Evolutionary conservation across 768 basidiomycete genomes (phyloP).

Genomic region (Boletellus emodensis): DNA sequence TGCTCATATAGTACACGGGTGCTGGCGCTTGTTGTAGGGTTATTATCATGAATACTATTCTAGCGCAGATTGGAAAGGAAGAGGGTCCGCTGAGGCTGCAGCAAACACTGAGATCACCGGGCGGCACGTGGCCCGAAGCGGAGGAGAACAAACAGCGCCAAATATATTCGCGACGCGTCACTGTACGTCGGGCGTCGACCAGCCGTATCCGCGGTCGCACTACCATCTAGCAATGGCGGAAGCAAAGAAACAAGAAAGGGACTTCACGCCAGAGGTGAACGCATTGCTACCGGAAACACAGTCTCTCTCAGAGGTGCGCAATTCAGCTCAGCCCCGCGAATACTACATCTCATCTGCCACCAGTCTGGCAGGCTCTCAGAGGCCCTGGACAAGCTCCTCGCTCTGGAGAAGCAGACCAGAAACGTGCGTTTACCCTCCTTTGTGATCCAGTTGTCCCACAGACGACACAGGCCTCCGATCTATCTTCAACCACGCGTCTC

Average conservation of each 20-base stretch:
- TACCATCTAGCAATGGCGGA: slow-evolving; percentile 64
- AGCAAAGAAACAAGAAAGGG: slow-evolving; percentile 80
- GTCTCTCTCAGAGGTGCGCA: slow-evolving; percentile 64
- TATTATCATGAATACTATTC: slow-evolving; percentile 38
- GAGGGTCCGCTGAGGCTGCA: slow-evolving; percentile 22
- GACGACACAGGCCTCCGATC: slow-evolving; percentile 78
- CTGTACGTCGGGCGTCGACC: slow-evolving; percentile 24
- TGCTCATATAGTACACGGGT: slow-evolving; percentile 43
- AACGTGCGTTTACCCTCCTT: slow-evolving; percentile 56
- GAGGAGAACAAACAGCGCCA: slow-evolving; percentile 32
- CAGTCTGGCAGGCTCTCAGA: slow-evolving; percentile 82
- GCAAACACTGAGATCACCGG: slow-evolving; percentile 9
- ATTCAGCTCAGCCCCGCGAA: not conserved
- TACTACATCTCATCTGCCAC: slow-evolving; percentile 8
- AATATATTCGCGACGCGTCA: slow-evolving; percentile 67
- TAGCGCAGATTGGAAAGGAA: slow-evolving; percentile 29
- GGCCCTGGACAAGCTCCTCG: slow-evolving; percentile 83
- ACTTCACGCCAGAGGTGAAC: slow-evolving; percentile 83
- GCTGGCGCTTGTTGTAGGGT: slow-evolving; percentile 46
- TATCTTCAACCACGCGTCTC: slow-evolving; percentile 84
- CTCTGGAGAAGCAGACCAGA: slow-evolving; percentile 92
- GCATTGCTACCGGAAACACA: slow-evolving; percentile 66
- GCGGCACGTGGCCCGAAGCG: slow-evolving; percentile 5
- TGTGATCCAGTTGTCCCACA: not conserved
- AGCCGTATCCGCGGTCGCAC: slow-evolving; percentile 39